Percentiles rank a stretch among this genome's conserved stretches.
Evolutionary conservation across 441 rosid species (phyloP).

Genomic region (Flueggea neowawraea): DNA sequence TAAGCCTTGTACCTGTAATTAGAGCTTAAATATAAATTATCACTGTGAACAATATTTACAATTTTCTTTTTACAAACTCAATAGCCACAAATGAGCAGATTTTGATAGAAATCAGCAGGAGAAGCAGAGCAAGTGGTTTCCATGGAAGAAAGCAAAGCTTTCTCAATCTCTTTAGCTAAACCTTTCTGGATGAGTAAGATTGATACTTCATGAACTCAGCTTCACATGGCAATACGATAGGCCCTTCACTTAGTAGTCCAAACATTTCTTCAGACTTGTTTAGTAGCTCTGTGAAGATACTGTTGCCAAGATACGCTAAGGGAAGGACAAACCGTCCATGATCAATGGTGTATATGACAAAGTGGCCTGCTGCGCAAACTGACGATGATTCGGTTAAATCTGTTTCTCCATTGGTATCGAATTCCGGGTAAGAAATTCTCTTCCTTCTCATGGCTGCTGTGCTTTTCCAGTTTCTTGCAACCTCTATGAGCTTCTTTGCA

Average conservation of each 20-base stretch:
- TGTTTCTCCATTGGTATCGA: not conserved
- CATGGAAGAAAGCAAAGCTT: constrained; percentile 1
- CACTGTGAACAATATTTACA: too few species aligned
- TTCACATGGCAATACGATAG: constrained; percentile 16
- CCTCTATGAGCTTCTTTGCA: too few species aligned
- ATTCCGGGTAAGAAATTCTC: not conserved
- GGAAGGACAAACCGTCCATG: constrained; percentile 2
- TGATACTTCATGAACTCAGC: not conserved
- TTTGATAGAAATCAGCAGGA: too few species aligned
- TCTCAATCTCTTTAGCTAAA: constrained; percentile 2
- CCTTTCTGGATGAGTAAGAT: constrained; percentile 8
- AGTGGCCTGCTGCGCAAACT: not conserved
- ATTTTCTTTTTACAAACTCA: not conserved
- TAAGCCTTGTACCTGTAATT: too few species aligned
- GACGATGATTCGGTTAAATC: too few species aligned
- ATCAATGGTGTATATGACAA: constrained; percentile 4
- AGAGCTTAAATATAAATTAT: too few species aligned
- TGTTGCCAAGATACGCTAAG: not conserved
- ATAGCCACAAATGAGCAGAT: not conserved
- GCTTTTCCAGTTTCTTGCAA: not conserved
- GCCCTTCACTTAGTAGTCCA: constrained; percentile 8
- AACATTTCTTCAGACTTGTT: constrained; percentile 8
- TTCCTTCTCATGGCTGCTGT: constrained; percentile 1
- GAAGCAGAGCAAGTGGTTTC: not conserved
- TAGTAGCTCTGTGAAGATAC: constrained; percentile 6